Evolutionary conservation across 2,329 filamentous ascomycete species (phyloP), one percentile per base, ranked within the genome.

Genomic region (Sphaceloma murrayae): DNA sequence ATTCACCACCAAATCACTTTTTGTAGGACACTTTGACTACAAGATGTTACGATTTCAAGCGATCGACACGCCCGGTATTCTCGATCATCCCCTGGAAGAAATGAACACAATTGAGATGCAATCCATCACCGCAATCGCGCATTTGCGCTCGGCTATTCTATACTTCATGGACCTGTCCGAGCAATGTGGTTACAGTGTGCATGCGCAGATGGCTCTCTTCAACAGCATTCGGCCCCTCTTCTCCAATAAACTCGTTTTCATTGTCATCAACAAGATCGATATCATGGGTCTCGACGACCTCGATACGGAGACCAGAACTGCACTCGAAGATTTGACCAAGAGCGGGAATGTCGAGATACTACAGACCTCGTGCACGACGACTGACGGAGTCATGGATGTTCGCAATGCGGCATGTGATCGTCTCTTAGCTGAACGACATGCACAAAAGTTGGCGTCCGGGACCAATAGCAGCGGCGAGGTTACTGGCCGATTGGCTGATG

Each of bases 61-160:
- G 19, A 95, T 98, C 55, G 91, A 98, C 67, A 98, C 91, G 8
- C 89, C 89, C n/a, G 91, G 91, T 72, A 94, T 98, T 54, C 70
- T 98, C 49, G 91, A 98, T 57, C 91, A 98, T 63, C 88, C 89
- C 26, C 77, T 98, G 6, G 91, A 96, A 67, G 91, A 96, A 69
- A 98, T 96, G 91, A 94, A 95, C 69, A 96, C 91, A 3, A 98
- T 98, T 60, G 91, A 98, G 67, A 96, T 96, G 86, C 91, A 96
- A 72, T 84, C 84, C 50, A 95, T 98, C 54, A 96, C 89, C 13
- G 91, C 93, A 8, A 94, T 98, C 68, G 91, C 91, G 42, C 93
- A 98, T 70, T 73, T 98, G 60, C 78, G 89, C 56, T 93, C 88
- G 31, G 89, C 89, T 46, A 93, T 98, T 52, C 72, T 96, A 48